Evolutionary conservation across 495 filamentous ascomycete species (phyloP).

Genomic region (Aspergillus wentii): DNA sequence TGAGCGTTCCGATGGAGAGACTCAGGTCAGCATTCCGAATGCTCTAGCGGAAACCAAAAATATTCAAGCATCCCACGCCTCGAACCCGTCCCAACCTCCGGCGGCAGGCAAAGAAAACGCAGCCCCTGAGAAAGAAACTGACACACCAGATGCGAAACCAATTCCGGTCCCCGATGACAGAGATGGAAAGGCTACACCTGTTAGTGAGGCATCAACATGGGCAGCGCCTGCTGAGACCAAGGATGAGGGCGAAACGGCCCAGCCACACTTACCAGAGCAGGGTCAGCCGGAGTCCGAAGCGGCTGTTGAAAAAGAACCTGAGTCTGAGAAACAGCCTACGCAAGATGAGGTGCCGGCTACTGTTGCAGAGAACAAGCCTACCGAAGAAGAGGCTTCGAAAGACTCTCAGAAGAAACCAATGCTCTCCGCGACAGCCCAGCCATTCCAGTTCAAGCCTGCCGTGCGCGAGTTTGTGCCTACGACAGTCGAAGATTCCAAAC

Average conservation of each 20-base stretch:
- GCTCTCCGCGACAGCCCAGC: conserved; percentile 62
- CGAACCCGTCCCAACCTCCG: conserved; percentile 16
- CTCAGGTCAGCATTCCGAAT: conserved; percentile 62
- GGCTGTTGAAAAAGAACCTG: neutral
- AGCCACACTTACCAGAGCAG: conserved; percentile 29
- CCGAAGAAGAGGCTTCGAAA: conserved; percentile 13
- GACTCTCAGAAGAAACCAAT: conserved; percentile 18
- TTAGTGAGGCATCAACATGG: conserved; percentile 39
- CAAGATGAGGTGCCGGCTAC: neutral
- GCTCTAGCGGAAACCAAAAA: conserved; percentile 39
- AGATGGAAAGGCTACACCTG: conserved; percentile 29
- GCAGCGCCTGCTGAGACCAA: conserved; percentile 39
- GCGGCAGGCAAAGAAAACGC: conserved; percentile 47
- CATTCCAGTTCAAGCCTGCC: conserved; percentile 59
- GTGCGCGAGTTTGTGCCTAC: conserved; percentile 41
- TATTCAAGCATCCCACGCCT: conserved; percentile 26
- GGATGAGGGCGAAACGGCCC: conserved; percentile 29
- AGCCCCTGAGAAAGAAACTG: conserved; percentile 15
- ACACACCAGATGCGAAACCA: conserved; percentile 1
- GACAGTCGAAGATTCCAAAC: conserved; percentile 25
- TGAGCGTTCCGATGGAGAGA: conserved; percentile 61
- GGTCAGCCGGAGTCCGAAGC: conserved; percentile 2
- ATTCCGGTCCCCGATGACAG: conserved; percentile 9
- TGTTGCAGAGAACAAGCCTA: conserved; percentile 11
- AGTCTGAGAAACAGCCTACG: neutral